A percentile compares a stretch with the other conserved stretches of the same genome.
Evolutionary conservation across 805 yeast genomes (phyloP).

Genomic region (Isabelozyma pseudorhagii): DNA sequence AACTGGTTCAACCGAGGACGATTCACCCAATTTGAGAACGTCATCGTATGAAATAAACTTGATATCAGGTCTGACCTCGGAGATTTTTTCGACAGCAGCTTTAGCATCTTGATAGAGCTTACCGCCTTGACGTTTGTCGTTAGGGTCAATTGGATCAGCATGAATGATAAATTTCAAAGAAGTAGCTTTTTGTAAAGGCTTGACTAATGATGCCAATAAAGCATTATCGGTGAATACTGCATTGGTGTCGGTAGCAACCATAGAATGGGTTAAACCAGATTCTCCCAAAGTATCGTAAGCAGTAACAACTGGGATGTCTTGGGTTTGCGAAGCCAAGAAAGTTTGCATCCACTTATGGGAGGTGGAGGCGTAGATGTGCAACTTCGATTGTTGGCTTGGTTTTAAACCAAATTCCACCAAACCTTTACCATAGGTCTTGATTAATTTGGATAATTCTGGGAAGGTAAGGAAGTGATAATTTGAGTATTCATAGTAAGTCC

Average conservation of each 20-base stretch:
- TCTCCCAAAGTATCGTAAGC: constrained; percentile 96
- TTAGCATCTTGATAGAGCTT: constrained; percentile 55
- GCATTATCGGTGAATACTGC: constrained; percentile 84
- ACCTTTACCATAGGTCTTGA: constrained; percentile 68
- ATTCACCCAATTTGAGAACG: constrained; percentile 57
- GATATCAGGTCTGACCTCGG: constrained; percentile 73
- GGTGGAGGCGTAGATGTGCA: constrained; percentile 87
- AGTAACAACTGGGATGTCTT: constrained; percentile 82
- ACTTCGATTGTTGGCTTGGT: constrained; percentile 55
- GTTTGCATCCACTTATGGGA: constrained; percentile 89
- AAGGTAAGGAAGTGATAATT: constrained; percentile 67
- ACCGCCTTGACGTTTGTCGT: constrained; percentile 65
- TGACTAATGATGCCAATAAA: constrained; percentile 61
- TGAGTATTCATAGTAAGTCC: constrained; percentile 81
- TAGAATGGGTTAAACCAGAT: constrained; percentile 79
- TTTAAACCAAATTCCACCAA: constrained; percentile 67
- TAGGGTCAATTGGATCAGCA: constrained; percentile 54
- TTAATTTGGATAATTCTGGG: constrained; percentile 48
- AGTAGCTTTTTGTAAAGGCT: constrained; percentile 65
- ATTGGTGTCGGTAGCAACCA: constrained; percentile 73
- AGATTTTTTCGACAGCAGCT: constrained; percentile 56
- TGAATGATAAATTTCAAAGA: constrained; percentile 69
- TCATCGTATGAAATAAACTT: constrained; percentile 64
- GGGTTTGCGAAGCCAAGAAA: constrained; percentile 74
- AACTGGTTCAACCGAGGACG: neutral